Evolutionary conservation across 306 rosid genomes (phyloP).

Genomic region (Cicer cuneatum): DNA sequence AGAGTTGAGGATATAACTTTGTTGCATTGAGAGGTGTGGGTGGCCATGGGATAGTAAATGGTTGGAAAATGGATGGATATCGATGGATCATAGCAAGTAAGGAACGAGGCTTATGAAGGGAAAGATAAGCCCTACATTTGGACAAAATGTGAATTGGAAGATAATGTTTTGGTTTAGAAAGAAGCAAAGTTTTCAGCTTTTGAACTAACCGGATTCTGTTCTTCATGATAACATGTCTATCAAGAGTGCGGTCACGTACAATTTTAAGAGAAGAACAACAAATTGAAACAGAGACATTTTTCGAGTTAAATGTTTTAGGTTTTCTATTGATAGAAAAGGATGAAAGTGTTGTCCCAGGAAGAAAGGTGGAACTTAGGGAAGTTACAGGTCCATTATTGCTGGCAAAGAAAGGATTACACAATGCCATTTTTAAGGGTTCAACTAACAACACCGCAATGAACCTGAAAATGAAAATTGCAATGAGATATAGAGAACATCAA

Average conservation of each 20-base stretch:
- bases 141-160: conserved; percentile 74
- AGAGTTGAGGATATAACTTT: conserved; percentile 70
- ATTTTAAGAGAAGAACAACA: conserved; percentile 70
- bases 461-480: conserved; percentile 44
- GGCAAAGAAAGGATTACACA: conserved; percentile 52
- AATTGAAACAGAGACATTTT: conserved; percentile 44
- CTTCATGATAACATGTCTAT: conserved; percentile 71
- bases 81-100: conserved; percentile 78
- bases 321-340: conserved; percentile 40
- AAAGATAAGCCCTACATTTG: conserved; percentile 79
- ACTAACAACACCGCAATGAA: conserved; percentile 14
- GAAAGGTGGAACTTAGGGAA: conserved; percentile 52
- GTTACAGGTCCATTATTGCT: conserved; percentile 45
- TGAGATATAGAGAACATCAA: conserved; percentile 16
- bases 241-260: conserved; percentile 72
- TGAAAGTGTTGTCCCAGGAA: conserved; percentile 43
- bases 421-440: conserved; percentile 48
- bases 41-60: conserved; percentile 68
- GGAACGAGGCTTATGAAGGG: conserved; percentile 69
- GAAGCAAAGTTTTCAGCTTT: conserved; percentile 77
- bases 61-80: conserved; percentile 80
- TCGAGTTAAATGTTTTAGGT: conserved; percentile 32
- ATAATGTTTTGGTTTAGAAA: conserved; percentile 86
- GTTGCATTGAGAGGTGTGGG: conserved; percentile 80
- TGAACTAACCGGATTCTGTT: conserved; percentile 80